Evolutionary conservation across 164 flowering plant species (phyloP).

Genomic region (Litsea cubeba): DNA sequence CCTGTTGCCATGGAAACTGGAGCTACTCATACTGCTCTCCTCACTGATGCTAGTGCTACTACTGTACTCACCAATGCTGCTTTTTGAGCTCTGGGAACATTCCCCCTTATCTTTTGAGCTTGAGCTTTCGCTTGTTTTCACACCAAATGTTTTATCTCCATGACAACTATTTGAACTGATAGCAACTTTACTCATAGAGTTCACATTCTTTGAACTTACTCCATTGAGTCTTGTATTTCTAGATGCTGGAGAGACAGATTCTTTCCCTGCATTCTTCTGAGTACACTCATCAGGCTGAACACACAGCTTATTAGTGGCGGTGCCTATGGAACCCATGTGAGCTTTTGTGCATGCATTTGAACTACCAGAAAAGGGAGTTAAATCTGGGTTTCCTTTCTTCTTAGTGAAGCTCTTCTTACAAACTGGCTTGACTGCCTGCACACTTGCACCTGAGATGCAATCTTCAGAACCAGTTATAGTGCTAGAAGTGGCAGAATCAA

Average conservation of each 20-base stretch:
- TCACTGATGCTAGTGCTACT: conserved; percentile 68
- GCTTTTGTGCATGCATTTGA: conserved; percentile 8
- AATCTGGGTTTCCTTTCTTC: conserved; percentile 39
- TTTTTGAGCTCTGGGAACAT: conserved; percentile 74
- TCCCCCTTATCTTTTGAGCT: conserved; percentile 58
- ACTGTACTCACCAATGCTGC: conserved; percentile 70
- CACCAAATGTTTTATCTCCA: conserved; percentile 18
- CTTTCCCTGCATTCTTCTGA: conserved; percentile 18
- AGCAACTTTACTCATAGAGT: conserved; percentile 5
- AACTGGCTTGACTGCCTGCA: conserved; percentile 27
- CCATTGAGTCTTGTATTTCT: conserved; percentile 18
- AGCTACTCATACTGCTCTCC: conserved; percentile 58
- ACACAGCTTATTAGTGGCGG: conserved; percentile 19
- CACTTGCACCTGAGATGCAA: conserved; percentile 24
- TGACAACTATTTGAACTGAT: conserved; percentile 19
- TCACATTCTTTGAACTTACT: conserved; percentile 14
- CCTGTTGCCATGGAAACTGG: conserved; percentile 49
- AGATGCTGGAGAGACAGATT: conserved; percentile 26
- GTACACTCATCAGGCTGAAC: conserved; percentile 14
- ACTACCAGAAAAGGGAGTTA: conserved; percentile 21
- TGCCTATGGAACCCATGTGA: conserved; percentile 13
- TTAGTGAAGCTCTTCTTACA: conserved; percentile 31
- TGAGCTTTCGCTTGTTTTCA: conserved; percentile 37
- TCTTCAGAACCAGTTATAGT: conserved; percentile 16
- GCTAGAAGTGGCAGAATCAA: conserved; percentile 19